Conservation (phyloP, 495 filamentous ascomycete genomes). For the Aspergillus olivimuriae region DNA sequence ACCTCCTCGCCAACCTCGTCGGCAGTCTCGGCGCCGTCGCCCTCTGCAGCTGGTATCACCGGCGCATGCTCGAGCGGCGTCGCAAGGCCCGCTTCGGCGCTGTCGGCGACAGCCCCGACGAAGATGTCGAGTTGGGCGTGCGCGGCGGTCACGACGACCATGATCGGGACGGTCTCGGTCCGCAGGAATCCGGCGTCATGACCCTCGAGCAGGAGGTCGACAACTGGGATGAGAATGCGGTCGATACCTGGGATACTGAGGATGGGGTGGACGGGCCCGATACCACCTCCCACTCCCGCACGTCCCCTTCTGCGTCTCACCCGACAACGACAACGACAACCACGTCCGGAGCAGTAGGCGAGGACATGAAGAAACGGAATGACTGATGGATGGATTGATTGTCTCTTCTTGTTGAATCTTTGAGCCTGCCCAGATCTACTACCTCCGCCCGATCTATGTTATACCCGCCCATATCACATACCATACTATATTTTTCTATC, state of each 20-base stretch:
- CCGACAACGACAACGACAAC: conserved; percentile 6
- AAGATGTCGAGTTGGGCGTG: conserved; percentile 52
- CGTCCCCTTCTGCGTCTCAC: too few species aligned
- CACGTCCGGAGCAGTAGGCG: conserved; percentile 1
- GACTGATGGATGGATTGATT: conserved; percentile 15
- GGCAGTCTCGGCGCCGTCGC: conserved; percentile 67
- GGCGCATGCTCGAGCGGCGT: conserved; percentile 88
- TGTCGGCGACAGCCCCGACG: conserved; percentile 47
- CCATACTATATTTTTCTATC: not conserved
- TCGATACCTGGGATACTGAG: conserved; percentile 66
- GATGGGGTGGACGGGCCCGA: conserved; percentile 29
- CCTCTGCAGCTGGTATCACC: conserved; percentile 85
- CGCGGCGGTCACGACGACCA: conserved; percentile 46
- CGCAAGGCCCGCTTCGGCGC: conserved; percentile 66
- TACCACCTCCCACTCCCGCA: too few species aligned
- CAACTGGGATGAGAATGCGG: conserved; percentile 77
- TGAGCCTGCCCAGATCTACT: too few species aligned
- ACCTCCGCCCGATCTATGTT: not conserved
- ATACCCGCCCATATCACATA: not conserved
- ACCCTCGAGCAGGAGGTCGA: conserved; percentile 69
- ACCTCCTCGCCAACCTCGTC: conserved; percentile 81
- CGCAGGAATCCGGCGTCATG: conserved; percentile 49
- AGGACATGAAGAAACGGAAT: conserved; percentile 16
- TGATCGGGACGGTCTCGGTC: conserved; percentile 50
- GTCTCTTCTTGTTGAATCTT: not conserved